phyloP scores from a whole-genome alignment of 1,139 yeast genomes.

The Candida sp. region DNA sequence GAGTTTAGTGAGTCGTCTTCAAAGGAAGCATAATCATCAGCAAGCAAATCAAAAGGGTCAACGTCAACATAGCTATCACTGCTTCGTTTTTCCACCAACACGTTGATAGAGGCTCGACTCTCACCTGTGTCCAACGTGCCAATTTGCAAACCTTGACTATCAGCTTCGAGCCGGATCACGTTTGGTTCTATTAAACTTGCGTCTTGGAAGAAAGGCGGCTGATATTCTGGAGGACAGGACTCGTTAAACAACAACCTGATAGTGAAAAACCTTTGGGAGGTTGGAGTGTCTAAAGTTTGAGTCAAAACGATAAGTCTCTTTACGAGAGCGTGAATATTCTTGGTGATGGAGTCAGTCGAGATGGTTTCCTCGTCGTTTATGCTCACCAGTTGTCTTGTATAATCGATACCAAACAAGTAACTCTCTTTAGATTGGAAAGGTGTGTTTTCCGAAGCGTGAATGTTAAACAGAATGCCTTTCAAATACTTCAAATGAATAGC shows the following conservation, averaged over 20 bases:
- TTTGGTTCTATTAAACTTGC: conserved; percentile 20
- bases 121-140: conserved; percentile 15
- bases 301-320: conserved; percentile 54
- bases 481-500: conserved; percentile 45
- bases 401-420: conserved; percentile 51
- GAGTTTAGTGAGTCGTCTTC: conserved; percentile 10
- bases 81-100: conserved; percentile 8
- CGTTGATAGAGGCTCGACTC: conserved; percentile 9
- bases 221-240: conserved; percentile 46
- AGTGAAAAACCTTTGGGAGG: conserved; percentile 43
- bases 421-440: conserved; percentile 43
- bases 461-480: conserved; percentile 47
- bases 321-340: conserved; percentile 32
- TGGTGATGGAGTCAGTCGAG: conserved; percentile 30
- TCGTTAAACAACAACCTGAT: conserved; percentile 54
- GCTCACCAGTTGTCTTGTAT: conserved; percentile 19
- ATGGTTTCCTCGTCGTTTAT: conserved; percentile 2
- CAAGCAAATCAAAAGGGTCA: conserved; percentile 19
- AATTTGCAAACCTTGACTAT: conserved; percentile 6
- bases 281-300: conserved; percentile 54
- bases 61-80: conserved; percentile 4
- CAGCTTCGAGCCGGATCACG: conserved; percentile 17
- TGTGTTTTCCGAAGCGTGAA: conserved; percentile 42
- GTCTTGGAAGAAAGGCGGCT: conserved; percentile 51
- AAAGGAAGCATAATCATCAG: background rate